Percentiles rank a stretch among this genome's conserved stretches.
phyloP scores from a whole-genome alignment of 2,329 filamentous ascomycete genomes.

The Trichoderma harzianum region DNA sequence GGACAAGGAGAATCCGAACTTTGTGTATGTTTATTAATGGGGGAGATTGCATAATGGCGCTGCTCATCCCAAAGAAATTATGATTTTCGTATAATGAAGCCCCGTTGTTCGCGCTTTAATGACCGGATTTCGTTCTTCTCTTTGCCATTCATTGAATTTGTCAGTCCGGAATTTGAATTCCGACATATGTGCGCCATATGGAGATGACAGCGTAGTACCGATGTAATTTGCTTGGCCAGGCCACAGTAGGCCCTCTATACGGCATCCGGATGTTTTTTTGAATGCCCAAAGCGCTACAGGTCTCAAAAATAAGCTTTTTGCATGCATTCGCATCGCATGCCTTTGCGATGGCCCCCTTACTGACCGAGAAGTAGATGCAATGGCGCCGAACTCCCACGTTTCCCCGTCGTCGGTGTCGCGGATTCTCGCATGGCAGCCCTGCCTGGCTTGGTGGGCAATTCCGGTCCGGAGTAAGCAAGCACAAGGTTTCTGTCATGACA shows the following conservation, averaged over 20 bases:
- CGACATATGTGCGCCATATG: background rate
- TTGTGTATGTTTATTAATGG: constrained; percentile 38
- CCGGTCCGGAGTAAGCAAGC: constrained; percentile 2
- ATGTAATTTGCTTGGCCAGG: background rate
- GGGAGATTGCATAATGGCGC: background rate
- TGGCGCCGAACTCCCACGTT: background rate
- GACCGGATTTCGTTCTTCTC: background rate
- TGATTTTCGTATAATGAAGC: background rate
- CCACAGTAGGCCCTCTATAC: background rate
- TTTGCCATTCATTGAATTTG: background rate
- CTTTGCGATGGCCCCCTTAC: constrained; percentile 6
- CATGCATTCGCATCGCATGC: background rate
- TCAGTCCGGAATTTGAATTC: background rate
- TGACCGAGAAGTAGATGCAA: background rate
- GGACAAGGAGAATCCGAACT: constrained; percentile 43
- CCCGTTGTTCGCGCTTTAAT: background rate
- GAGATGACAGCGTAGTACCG: background rate
- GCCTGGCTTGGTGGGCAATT: background rate
- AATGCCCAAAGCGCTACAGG: background rate
- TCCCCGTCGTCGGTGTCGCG: background rate
- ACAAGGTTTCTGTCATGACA: background rate
- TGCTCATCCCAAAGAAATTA: background rate
- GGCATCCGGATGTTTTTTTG: background rate
- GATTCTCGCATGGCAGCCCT: constrained; percentile 11
- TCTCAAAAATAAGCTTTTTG: background rate